Percentiles rank a stretch among this genome's conserved stretches.
These are phyloP conservation scores for Gymnopilus junonius DNA, from an alignment of 768 basidiomycete species.

Conservation along the genomic window DNA sequence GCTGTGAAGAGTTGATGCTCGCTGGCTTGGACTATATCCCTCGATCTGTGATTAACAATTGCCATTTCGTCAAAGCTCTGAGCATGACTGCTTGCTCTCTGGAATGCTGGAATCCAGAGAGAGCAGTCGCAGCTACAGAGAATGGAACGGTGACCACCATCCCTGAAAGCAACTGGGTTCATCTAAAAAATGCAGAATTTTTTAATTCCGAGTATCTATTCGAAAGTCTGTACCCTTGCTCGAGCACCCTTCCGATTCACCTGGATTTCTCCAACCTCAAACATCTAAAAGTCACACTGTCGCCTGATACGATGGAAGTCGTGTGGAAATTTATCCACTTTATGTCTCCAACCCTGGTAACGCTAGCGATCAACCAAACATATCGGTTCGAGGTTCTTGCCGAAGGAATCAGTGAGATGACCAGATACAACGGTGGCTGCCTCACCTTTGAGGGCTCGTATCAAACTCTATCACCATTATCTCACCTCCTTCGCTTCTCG, in stretches of 20 bases:
- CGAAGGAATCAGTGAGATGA: background rate
- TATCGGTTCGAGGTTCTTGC: background rate
- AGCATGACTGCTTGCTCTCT: background rate
- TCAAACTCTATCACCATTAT: background rate
- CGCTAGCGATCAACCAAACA: background rate
- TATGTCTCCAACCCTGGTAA: background rate
- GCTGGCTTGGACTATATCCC: background rate
- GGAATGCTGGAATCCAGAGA: background rate
- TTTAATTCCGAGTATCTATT: background rate
- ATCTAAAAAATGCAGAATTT: background rate
- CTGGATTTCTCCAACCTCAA: background rate
- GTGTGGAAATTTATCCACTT: background rate
- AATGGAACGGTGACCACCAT: no score
- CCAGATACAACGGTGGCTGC: background rate
- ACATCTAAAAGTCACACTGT: background rate
- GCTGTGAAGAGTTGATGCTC: background rate
- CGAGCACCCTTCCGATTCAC: background rate
- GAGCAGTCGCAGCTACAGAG: background rate
- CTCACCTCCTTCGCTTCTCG: background rate
- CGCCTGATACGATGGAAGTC: background rate
- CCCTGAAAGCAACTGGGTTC: background rate
- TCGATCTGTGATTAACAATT: background rate
- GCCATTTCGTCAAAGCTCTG: background rate
- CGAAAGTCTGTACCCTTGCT: background rate
- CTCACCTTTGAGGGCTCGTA: background rate